A percentile compares a stretch with the other conserved stretches of the same genome.
These are phyloP conservation scores for Anaeramoeba flamelloides DNA, from an alignment of 78 protist genomes.

Conservation along the genomic window DNA sequence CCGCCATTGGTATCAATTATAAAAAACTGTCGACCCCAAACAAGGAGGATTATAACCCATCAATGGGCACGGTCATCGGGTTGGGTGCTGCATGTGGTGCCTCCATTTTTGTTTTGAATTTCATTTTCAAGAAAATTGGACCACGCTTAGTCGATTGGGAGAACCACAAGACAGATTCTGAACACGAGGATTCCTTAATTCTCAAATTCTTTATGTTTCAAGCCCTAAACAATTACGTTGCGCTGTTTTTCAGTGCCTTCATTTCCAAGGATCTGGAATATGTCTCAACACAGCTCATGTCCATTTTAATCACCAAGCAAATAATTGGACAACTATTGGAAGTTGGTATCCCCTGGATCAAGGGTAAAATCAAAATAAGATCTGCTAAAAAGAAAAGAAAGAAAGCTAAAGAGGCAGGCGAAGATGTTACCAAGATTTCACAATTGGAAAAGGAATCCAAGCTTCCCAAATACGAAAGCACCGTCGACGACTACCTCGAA, in stretches of 20 bases:
- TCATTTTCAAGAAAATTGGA: constrained; percentile 6
- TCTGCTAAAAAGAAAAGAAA: too few species aligned
- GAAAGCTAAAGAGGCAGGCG: too few species aligned
- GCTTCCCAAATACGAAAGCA: neutral
- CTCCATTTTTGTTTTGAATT: neutral
- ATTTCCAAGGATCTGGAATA: constrained; percentile 8
- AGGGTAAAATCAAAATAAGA: neutral
- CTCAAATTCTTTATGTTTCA: constrained; percentile 42
- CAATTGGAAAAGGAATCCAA: too few species aligned
- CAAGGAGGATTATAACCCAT: neutral
- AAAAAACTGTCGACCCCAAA: neutral
- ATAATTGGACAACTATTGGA: neutral
- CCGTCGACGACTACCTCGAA: neutral
- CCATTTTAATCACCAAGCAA: neutral
- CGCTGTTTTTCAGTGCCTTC: constrained; percentile 50
- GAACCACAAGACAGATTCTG: constrained; percentile 34
- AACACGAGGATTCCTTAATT: constrained; percentile 11
- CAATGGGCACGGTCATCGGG: neutral
- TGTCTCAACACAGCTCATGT: neutral
- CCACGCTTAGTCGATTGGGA: constrained; percentile 24
- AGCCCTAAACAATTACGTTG: constrained; percentile 42
- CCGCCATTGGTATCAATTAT: neutral
- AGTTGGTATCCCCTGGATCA: neutral
- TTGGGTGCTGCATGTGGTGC: neutral
- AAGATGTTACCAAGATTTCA: too few species aligned